phyloP scores from a whole-genome alignment of 176 grass and related monocot genomes.

The Typha latifolia region DNA sequence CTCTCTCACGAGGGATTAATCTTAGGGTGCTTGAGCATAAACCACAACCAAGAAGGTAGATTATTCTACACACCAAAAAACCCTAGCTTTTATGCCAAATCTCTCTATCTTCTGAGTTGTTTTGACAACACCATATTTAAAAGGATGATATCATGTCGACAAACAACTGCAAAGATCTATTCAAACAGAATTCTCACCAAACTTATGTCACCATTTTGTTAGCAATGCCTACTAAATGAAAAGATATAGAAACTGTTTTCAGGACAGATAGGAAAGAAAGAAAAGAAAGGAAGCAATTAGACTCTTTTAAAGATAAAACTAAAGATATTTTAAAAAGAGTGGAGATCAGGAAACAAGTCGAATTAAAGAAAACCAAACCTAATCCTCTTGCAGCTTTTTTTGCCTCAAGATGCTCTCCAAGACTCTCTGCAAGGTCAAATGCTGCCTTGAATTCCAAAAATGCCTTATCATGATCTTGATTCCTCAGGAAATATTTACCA shows the following conservation, averaged over 20 bases:
- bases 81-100: no score
- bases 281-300: neutral
- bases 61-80: neutral
- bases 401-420: slow-evolving; percentile 58
- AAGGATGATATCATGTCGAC: no score
- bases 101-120: no score
- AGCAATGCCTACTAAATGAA: neutral
- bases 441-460: slow-evolving; percentile 42
- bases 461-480: slow-evolving; percentile 48
- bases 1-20: no score
- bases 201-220: no score
- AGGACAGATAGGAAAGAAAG: slow-evolving; percentile 4
- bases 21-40: neutral
- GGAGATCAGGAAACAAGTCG: no score
- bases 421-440: slow-evolving; percentile 48
- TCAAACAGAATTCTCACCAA: no score
- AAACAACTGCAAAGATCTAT: no score
- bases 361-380: slow-evolving; percentile 20
- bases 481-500: slow-evolving; percentile 52
- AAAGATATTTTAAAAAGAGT: no score
- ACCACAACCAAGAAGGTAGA: neutral
- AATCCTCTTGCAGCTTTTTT: slow-evolving; percentile 72
- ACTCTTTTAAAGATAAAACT: no score
- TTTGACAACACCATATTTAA: no score
- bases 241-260: neutral